Conservation (phyloP, 2,329 filamentous ascomycete genomes). For the Hypoxylon sp. region DNA sequence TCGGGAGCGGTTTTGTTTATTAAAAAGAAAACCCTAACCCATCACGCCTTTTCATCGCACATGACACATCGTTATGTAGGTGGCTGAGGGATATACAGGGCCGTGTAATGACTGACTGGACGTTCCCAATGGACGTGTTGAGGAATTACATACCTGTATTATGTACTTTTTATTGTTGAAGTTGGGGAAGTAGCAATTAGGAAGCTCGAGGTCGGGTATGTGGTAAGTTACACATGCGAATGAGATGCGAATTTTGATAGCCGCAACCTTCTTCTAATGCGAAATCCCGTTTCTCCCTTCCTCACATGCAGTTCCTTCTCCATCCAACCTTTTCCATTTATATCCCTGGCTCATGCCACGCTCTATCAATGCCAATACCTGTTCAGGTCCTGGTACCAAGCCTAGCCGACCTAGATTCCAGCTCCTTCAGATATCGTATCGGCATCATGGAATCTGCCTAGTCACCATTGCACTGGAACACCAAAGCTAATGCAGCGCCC, state of each 20-base stretch:
- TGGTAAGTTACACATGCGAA: conserved; percentile 17
- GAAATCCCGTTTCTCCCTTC: conserved; percentile 4
- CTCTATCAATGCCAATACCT: conserved; percentile 32
- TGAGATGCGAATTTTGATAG: conserved; percentile 19
- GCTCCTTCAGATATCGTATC: conserved; percentile 34
- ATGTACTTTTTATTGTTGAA: conserved; percentile 39
- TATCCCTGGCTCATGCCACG: conserved; percentile 32
- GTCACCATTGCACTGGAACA: conserved; percentile 27
- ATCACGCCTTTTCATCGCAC: conserved; percentile 25
- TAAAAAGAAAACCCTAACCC: conserved; percentile 16
- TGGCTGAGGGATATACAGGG: conserved; percentile 30
- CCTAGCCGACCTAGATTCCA: conserved; percentile 17
- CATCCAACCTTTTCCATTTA: conserved; percentile 21
- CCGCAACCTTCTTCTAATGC: conserved; percentile 20
- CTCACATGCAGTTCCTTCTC: conserved; percentile 8
- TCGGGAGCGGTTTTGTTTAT: conserved; percentile 15
- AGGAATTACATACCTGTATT: conserved; percentile 46
- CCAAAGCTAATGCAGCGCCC: conserved; percentile 18
- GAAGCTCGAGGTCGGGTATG: conserved; percentile 22
- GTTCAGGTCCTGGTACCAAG: conserved; percentile 15
- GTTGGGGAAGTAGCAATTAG: conserved; percentile 38
- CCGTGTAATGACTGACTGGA: conserved; percentile 19
- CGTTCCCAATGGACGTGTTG: conserved; percentile 28
- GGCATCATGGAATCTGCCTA: conserved; percentile 22
- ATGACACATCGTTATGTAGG: conserved; percentile 26